Evolutionary conservation across 2,329 filamentous ascomycete genomes (phyloP), one percentile per base, ranked within the genome.

Genomic region (Penicillium sp.): DNA sequence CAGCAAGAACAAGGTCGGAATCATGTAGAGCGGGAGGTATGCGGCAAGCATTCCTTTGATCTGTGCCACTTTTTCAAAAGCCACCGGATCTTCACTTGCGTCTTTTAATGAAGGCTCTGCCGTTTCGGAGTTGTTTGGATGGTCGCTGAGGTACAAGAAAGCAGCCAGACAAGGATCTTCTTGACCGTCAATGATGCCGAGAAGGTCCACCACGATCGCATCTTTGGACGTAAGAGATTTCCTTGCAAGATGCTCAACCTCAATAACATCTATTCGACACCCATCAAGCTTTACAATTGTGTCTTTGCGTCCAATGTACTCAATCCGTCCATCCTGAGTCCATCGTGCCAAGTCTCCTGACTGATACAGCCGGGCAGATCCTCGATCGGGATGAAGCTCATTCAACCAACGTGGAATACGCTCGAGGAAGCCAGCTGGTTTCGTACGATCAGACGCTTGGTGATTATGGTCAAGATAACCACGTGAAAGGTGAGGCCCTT

Each of bases 281-380:
- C 68, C 68, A n/a, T 68, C 60, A 0, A 70, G 57, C 26, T 70
- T 70, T 14, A 70, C 48, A 48, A 69, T 58, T 0, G 65, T 64
- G 37, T 70, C 68, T 27, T 69, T 70, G 4, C 68, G 67, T 5
- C 68, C 68, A 39, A 70, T 61, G 8, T 67, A 54, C 47, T 70
- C 65, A 26, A 70, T 53, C 0, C 59, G 60, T 4, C 66, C 67
- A 31, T 67, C 64, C 5, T 62, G 58, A 10, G 52, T 54, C 43
- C 63, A 69, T 23, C 66, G 59, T 6, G 62, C 67, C n/a, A 69
- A 54, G 35, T 69, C 67, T 0, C 67, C 67, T 1, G 66, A 68
- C 4, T 62, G 62, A 46, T 69, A 69, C 25, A 69, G 33, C 11
- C 65, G 37, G n/a, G 56, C n/a, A 62, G 47, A 7, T 23, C 27